Base-by-base conservation (phyloP, 1,284 basidiomycete genomes). In the Ustilago loliicola region DNA sequence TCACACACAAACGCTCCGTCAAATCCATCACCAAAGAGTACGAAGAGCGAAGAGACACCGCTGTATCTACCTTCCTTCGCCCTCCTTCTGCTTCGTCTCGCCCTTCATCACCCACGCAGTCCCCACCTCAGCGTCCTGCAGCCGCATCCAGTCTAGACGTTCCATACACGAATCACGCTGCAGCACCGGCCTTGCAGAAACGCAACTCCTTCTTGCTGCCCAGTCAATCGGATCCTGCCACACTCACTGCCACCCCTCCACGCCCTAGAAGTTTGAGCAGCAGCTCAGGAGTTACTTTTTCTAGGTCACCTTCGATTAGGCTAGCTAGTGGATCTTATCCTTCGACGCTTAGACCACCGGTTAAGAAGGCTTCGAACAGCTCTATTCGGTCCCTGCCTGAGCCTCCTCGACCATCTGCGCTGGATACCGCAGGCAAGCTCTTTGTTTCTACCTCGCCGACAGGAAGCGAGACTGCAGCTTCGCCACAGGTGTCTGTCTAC, bases 291-390 rank as follows among this genome's bases (percentile, higher is more conserved):
- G 29, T 57, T 10, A 45, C 59, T 15, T 52, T 72, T 38, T 64
- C 74, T n/a, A 52, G 74, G 13, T 77, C 71, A 4, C 77, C 70
- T 36, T 69, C 75, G 8, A 73, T 77, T 15, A 52, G 75, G 25
- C 67, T 77, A 4, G 75, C 75, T 2, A 77, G 75, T 27, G 70
- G 70, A 1, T 66, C 63, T 4, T 77, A 77, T 50, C 75, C 75
- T 32, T 77, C 75, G 8, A 77, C 75, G 3, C 64, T 77, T 2
- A 55, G 60, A 36, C 74, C 74, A 2, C 69, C 74, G 3, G 47
- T 34, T 10, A 67, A 61, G 21, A 77, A 72, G 55, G 32, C 59
- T 6, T 77, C 74, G 13, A 55, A 53, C 17, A 68, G 69, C 36
- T 77, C 74, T 3, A 66, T 77, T 25, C 58, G 66, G 2, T 72